These are phyloP conservation scores for Thraustochytrium striatum DNA, from an alignment of 352 stramenopile species.

Conservation along the genomic window DNA sequence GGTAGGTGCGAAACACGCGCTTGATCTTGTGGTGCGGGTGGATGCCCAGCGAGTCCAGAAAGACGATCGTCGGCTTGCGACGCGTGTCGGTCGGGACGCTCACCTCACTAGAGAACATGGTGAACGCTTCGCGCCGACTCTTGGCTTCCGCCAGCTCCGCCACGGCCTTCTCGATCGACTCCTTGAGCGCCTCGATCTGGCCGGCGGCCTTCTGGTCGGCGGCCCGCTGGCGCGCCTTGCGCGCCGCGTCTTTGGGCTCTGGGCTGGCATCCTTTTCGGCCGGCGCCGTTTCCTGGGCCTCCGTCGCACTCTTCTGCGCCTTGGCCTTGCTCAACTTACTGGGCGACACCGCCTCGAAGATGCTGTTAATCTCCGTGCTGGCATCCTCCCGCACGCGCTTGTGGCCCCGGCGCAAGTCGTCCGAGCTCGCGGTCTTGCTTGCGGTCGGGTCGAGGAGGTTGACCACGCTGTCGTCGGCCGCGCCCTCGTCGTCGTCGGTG, in stretches of 20 bases:
- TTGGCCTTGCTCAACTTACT: no score
- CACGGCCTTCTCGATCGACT: neutral
- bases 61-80: neutral
- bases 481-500: no score
- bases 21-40: constrained; percentile 12
- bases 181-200: neutral
- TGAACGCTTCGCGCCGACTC: neutral
- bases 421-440: neutral
- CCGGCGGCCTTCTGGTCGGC: neutral
- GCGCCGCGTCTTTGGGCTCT: no score
- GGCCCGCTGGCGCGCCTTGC: no score
- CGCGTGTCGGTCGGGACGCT: neutral
- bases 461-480: neutral
- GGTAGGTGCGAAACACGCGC: neutral
- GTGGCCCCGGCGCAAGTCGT: neutral
- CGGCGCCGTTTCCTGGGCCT: neutral
- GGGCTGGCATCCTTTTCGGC: neutral
- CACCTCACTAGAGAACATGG: neutral
- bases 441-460: neutral
- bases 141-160: neutral
- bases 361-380: no score
- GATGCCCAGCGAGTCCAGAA: constrained; percentile 19
- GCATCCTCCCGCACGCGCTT: neutral
- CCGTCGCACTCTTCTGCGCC: no score
- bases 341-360: no score